A percentile compares a stretch with the other conserved stretches of the same genome.
Evolutionary conservation across 371 early-diverging fungal genomes (phyloP).

Genomic region (Rhizomucor miehei): DNA sequence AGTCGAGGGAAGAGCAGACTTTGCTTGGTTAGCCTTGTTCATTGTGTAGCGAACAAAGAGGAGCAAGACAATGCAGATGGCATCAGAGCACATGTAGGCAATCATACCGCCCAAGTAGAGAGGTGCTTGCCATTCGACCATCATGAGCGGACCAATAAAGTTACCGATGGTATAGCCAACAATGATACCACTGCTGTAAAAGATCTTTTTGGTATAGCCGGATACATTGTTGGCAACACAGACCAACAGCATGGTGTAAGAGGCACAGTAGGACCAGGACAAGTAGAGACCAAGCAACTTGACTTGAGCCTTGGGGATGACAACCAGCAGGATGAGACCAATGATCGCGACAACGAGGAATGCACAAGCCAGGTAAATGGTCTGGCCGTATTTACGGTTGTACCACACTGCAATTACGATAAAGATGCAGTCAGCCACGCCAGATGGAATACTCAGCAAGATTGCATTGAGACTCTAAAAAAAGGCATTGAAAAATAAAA

Average conservation of each 20-base stretch:
- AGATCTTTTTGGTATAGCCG: conserved; percentile 32
- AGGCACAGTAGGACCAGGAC: conserved; percentile 28
- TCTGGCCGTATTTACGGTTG: conserved; percentile 33
- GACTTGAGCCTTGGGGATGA: conserved; percentile 32
- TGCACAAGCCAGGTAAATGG: conserved; percentile 23
- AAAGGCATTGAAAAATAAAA: conserved; percentile 5
- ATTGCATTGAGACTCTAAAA: conserved; percentile 29
- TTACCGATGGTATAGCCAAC: conserved; percentile 22
- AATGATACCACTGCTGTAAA: conserved; percentile 17
- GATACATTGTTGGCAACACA: conserved; percentile 25
- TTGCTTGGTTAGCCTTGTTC: conserved; percentile 13
- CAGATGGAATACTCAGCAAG: conserved; percentile 37
- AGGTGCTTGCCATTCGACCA: conserved; percentile 15
- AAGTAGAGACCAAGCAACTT: conserved; percentile 34
- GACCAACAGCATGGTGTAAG: conserved; percentile 20
- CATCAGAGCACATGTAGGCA: conserved; percentile 12
- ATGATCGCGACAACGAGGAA: conserved; percentile 23
- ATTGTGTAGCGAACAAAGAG: conserved; percentile 16
- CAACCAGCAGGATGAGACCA: conserved; percentile 33
- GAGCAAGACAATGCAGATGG: conserved; percentile 9
- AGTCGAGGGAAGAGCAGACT: conserved; percentile 3
- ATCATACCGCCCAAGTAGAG: conserved; percentile 15
- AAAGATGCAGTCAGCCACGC: conserved; percentile 26
- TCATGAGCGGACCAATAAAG: conserved; percentile 22
- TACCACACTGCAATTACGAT: conserved; percentile 33